Evolutionary conservation across 768 basidiomycete species (phyloP).

Genomic region (Xerocomellus dryophilus): DNA sequence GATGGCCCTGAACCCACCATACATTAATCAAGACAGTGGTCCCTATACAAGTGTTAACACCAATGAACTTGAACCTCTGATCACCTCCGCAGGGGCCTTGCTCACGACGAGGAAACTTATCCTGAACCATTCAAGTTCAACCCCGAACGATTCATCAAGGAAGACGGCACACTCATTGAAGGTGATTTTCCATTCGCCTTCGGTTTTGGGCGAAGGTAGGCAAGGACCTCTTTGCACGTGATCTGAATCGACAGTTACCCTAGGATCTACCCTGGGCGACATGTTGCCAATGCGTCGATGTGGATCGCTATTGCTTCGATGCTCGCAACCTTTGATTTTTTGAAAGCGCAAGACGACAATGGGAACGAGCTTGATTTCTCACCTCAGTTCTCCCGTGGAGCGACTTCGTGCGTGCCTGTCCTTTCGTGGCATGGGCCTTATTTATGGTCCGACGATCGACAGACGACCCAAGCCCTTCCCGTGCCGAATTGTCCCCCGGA

Average conservation of each 20-base stretch:
- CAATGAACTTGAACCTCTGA: slow-evolving; percentile 1
- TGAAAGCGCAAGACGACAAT: slow-evolving; percentile 21
- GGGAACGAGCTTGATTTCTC: slow-evolving; percentile 24
- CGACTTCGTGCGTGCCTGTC: slow-evolving; percentile 18
- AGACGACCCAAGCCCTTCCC: slow-evolving; percentile 26
- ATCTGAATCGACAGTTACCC: background rate
- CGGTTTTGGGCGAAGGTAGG: slow-evolving; percentile 28
- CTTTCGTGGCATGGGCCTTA: background rate
- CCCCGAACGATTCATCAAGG: slow-evolving; percentile 38
- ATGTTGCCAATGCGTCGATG: slow-evolving; percentile 23
- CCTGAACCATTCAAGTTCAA: slow-evolving; percentile 39
- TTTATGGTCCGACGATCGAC: background rate
- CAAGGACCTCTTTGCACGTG: background rate
- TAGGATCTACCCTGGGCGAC: slow-evolving; percentile 24
- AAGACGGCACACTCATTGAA: slow-evolving; percentile 16
- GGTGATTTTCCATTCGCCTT: slow-evolving; percentile 12
- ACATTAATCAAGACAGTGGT: no score
- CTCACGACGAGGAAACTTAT: slow-evolving; percentile 38
- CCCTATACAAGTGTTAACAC: no score
- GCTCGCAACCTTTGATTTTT: slow-evolving; percentile 24
- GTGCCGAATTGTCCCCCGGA: slow-evolving; percentile 20
- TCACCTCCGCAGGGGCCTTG: slow-evolving; percentile 34
- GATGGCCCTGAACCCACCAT: no score
- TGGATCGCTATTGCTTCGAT: slow-evolving; percentile 26
- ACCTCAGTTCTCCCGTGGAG: slow-evolving; percentile 20